Conservation (phyloP, 495 filamentous ascomycete species). For the Margaritispora aquatica region DNA sequence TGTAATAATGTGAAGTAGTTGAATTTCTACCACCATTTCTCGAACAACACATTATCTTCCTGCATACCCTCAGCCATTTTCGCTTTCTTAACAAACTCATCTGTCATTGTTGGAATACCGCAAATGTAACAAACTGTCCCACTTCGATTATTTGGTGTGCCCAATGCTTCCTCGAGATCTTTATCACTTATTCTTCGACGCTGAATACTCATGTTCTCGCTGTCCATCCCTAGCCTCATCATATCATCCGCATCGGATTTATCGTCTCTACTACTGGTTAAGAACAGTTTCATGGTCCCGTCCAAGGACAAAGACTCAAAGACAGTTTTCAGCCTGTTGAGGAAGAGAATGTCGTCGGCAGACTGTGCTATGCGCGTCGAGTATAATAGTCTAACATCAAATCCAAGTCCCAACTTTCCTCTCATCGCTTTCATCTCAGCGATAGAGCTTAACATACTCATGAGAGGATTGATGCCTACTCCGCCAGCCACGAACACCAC, state of each 20-base stretch:
- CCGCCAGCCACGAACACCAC: constrained; percentile 76
- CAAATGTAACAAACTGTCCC: constrained; percentile 68
- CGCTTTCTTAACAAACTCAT: constrained; percentile 60
- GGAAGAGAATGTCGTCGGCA: constrained; percentile 33
- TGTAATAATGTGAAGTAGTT: too few relatives aligned
- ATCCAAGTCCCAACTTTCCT: constrained; percentile 32
- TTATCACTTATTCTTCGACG: constrained; percentile 41
- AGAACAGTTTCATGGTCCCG: constrained; percentile 19
- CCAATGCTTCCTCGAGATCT: constrained; percentile 45
- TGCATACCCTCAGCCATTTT: constrained; percentile 45
- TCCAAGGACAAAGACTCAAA: constrained; percentile 23
- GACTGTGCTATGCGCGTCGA: not conserved
- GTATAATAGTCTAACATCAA: constrained; percentile 33
- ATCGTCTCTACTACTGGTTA: constrained; percentile 16
- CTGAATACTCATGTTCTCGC: constrained; percentile 29
- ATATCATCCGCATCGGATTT: not conserved
- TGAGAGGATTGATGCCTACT: constrained; percentile 71
- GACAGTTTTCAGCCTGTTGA: constrained; percentile 32
- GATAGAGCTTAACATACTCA: constrained; percentile 39
- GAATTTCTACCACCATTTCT: constrained; percentile 75
- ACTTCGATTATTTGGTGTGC: constrained; percentile 34
- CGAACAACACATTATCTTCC: constrained; percentile 57
- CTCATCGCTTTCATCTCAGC: constrained; percentile 16
- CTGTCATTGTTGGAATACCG: constrained; percentile 74
- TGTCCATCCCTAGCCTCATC: not conserved